Percentiles rank a stretch among this genome's conserved stretches.
phyloP scores from a whole-genome alignment of 2,329 filamentous ascomycete genomes.

The Pseudonectria buxi region DNA sequence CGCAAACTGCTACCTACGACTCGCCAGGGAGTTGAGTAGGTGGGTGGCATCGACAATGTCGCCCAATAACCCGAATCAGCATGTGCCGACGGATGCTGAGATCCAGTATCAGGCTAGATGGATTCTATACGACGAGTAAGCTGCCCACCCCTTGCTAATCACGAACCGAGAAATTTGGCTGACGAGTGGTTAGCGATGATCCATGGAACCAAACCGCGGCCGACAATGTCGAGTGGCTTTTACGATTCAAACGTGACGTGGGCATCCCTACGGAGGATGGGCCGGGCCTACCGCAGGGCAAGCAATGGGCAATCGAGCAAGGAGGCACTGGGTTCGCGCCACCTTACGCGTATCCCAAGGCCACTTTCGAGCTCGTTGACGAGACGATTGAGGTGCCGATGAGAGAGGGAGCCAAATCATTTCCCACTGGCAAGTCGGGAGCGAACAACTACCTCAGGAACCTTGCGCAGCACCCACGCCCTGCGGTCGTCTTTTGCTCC shows the following conservation, averaged over 20 bases:
- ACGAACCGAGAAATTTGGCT: constrained; percentile 10
- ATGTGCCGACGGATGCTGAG: constrained; percentile 54
- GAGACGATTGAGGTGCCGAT: constrained; percentile 28
- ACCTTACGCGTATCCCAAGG: constrained; percentile 44
- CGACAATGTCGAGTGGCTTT: constrained; percentile 58
- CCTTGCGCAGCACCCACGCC: constrained; percentile 38
- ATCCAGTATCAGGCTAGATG: constrained; percentile 58
- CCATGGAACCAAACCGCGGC: constrained; percentile 59
- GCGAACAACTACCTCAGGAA: constrained; percentile 43
- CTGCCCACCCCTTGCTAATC: constrained; percentile 7
- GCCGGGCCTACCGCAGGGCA: constrained; percentile 39
- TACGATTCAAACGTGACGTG: constrained; percentile 53
- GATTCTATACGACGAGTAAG: constrained; percentile 56
- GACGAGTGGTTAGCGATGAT: constrained; percentile 41
- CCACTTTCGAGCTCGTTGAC: constrained; percentile 28
- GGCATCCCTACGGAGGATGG: constrained; percentile 45
- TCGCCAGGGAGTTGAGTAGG: constrained; percentile 46
- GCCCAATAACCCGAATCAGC: constrained; percentile 52
- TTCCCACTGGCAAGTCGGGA: constrained; percentile 36
- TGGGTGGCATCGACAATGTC: constrained; percentile 50
- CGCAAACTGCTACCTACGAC: constrained; percentile 52
- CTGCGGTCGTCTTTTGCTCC: constrained; percentile 50
- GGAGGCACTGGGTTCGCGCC: constrained; percentile 51
- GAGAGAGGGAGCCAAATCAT: constrained; percentile 32
- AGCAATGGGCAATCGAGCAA: constrained; percentile 40